Percentiles rank a stretch among this genome's conserved stretches.
Conservation (phyloP, 164 flowering plant genomes). For the Taxillus chinensis region DNA sequence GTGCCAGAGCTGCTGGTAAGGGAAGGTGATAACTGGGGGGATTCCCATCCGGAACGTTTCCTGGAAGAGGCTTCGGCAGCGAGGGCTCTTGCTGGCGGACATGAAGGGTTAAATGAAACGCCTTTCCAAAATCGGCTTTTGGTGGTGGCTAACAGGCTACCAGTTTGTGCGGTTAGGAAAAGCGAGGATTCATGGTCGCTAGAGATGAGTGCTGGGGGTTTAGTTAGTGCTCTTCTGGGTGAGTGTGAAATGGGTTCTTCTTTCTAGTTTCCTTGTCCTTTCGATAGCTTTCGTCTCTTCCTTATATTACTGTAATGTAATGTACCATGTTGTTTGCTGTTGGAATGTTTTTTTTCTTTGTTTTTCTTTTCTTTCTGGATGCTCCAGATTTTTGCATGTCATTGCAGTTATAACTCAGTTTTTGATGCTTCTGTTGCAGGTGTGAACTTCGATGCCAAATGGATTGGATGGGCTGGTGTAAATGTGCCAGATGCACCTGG, state of each 20-base stretch:
- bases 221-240: conserved; percentile 94
- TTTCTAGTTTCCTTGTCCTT: no score
- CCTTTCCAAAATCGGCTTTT: conserved; percentile 55
- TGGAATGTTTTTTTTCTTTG: no score
- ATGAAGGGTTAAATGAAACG: conserved; percentile 31
- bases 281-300: no score
- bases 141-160: conserved; percentile 89
- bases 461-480: conserved; percentile 99
- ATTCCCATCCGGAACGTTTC: conserved; percentile 30
- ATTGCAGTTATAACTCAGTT: not conserved
- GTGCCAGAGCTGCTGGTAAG: conserved; percentile 24
- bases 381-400: no score
- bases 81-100: conserved; percentile 19
- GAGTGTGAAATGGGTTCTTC: conserved; percentile 8
- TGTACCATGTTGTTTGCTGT: no score
- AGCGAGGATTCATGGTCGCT: conserved; percentile 78
- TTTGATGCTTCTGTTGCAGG: conserved; percentile 35
- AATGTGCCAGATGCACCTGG: conserved; percentile 92
- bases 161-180: conserved; percentile 77
- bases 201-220: conserved; percentile 93
- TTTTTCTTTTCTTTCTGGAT: no score
- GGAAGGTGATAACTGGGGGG: conserved; percentile 24
- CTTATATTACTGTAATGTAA: no score
- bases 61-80: conserved; percentile 30
- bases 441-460: conserved; percentile 82